Percentiles rank a stretch among this genome's conserved stretches.
Evolutionary conservation across 176 grass and related monocot species (phyloP).

Genomic region (Lolium rigidum): DNA sequence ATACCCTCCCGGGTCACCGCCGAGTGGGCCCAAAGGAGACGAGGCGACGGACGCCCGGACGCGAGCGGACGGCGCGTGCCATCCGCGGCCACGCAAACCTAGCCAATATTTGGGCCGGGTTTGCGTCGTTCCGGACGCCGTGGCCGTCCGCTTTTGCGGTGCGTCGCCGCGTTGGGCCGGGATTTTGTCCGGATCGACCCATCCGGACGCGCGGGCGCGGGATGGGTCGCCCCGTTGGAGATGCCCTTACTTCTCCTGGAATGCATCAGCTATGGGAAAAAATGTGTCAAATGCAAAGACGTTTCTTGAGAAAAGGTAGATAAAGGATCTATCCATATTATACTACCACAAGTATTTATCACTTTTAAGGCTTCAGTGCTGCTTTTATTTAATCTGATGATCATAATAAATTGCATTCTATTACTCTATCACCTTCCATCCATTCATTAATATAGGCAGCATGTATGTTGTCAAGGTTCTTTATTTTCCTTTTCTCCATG

Average conservation of each 20-base stretch:
- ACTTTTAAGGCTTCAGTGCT: not conserved
- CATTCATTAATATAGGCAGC: conserved; percentile 8
- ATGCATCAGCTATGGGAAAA: conserved; percentile 98
- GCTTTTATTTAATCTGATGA: conserved; percentile 23
- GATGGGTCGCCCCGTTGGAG: too few relatives aligned
- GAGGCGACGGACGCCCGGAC: too few relatives aligned
- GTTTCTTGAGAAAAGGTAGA: conserved; percentile 95
- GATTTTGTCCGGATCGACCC: too few relatives aligned
- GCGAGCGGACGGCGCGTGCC: too few relatives aligned
- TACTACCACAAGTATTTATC: conserved; percentile 25
- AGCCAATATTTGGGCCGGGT: too few relatives aligned
- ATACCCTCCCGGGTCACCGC: too few relatives aligned
- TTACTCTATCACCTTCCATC: not conserved
- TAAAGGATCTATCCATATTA: not conserved
- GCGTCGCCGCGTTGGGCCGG: too few relatives aligned
- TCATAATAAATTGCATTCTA: conserved; percentile 29
- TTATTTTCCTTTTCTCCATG: conserved; percentile 1
- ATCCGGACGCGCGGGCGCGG: too few relatives aligned
- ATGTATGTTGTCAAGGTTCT: not conserved
- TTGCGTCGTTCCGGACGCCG: too few relatives aligned
- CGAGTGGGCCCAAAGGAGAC: too few relatives aligned
- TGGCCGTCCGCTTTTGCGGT: too few relatives aligned
- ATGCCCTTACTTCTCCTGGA: conserved; percentile 99
- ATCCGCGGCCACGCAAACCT: too few relatives aligned
- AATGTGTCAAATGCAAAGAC: conserved; percentile 98